Evolutionary conservation across 2,329 filamentous ascomycete genomes (phyloP), one percentile per base, ranked within the genome.

Genomic region (Ceratocystis variospora): DNA sequence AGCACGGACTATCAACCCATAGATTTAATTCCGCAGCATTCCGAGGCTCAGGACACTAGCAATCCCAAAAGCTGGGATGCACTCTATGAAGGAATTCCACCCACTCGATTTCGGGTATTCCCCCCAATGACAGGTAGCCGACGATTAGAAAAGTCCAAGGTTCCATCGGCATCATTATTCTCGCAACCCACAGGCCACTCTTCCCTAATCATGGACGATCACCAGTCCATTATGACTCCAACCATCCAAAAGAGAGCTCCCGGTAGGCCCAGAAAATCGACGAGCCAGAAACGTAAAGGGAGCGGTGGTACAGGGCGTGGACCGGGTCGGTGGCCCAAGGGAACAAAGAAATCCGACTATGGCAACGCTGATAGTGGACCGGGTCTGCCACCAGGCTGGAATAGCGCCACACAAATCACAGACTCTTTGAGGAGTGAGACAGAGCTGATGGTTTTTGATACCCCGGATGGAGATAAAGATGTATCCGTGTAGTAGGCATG

Each of bases 91-190:
- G 75, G 77, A 61, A 87, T 94, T 31, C 88, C 88, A 2, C 78
- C 85, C 0, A 84, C 79, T 1, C 83, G 89, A 44, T 95, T 90
- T 73, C 87, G 91, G 71, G 84, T 94, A 50, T 93, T 89, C 71
- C 90, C 90, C 7, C 83, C 87, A 0, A 76, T 88, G 7, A 77
- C 76, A 10, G 75, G 76, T 1, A 75, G 77, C 63, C 79, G 82
- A 25, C 78, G 82, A 5, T 72, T 75, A 17, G 79, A 80, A 57
- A 77, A 81, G 17, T 72, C 77, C 10, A 59, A 59, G 31, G 55
- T 19, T 3, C 17, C 55, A 37, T 53, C 12, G 10, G 17, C 55
- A 37, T 37, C 17, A 15, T 12, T 41, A 41, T 41, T 41, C 37
- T 41, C 37, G 10, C 37, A 41, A 41, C 3, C 37, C 37, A 41